Evolutionary conservation across 1,284 basidiomycete genomes (phyloP).

Genomic region (Hortiboletus rubellus): DNA sequence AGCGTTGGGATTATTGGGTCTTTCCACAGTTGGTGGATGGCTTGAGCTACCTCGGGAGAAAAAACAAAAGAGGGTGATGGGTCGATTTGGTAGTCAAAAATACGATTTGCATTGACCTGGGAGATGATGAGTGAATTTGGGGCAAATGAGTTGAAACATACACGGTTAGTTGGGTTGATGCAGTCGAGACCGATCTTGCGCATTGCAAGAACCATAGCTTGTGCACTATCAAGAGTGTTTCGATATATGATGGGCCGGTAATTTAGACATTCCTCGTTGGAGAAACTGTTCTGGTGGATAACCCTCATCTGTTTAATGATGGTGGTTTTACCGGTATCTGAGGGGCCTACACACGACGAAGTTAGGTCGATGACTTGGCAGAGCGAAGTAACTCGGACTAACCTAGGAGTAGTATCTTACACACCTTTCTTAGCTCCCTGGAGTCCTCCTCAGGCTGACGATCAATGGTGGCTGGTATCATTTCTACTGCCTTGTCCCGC

Average conservation of each 20-base stretch:
- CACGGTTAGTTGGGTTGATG: slow-evolving; percentile 74
- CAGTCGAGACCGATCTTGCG: slow-evolving; percentile 88
- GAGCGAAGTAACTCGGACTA: slow-evolving; percentile 31
- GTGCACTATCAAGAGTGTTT: slow-evolving; percentile 87
- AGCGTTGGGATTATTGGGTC: slow-evolving; percentile 87
- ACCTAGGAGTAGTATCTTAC: slow-evolving; percentile 94
- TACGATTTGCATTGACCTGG: slow-evolving; percentile 53
- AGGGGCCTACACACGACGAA: slow-evolving; percentile 44
- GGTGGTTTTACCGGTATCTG: slow-evolving; percentile 88
- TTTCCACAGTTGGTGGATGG: slow-evolving; percentile 85
- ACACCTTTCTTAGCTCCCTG: slow-evolving; percentile 81
- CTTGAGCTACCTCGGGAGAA: slow-evolving; percentile 67
- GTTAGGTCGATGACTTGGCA: background rate
- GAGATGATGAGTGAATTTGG: background rate
- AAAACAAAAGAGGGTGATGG: slow-evolving; percentile 46
- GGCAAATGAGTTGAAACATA: slow-evolving; percentile 10
- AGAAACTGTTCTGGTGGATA: slow-evolving; percentile 94
- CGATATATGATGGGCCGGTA: slow-evolving; percentile 84
- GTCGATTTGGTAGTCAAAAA: slow-evolving; percentile 57
- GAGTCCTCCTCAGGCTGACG: slow-evolving; percentile 71
- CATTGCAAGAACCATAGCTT: slow-evolving; percentile 88
- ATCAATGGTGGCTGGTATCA: slow-evolving; percentile 73
- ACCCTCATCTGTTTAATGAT: slow-evolving; percentile 99
- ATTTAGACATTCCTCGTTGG: slow-evolving; percentile 73
- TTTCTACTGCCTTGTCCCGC: slow-evolving; percentile 59